These are phyloP conservation scores for Clarkia xantiana DNA, from an alignment of 345 rosid species.

Conservation along the genomic window DNA sequence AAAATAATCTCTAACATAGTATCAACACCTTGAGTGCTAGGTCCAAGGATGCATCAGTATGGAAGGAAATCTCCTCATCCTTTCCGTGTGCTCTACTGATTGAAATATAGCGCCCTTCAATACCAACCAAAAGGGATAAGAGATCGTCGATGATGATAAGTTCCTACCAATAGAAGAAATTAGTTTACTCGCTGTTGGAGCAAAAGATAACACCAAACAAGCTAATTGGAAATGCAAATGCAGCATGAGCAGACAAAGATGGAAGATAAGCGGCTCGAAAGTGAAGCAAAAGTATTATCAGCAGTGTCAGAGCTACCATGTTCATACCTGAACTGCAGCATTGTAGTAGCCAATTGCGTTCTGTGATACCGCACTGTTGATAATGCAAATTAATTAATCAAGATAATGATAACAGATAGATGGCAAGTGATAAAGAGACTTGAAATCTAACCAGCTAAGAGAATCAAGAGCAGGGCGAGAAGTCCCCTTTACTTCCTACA, in stretches of 20 bases:
- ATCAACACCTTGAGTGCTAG: constrained; percentile 70
- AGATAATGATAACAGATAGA: not conserved
- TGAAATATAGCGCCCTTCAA: constrained; percentile 83
- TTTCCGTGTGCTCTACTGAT: constrained; percentile 48
- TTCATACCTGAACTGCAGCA: constrained; percentile 56
- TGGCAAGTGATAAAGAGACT: not conserved
- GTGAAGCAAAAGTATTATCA: too few relatives aligned
- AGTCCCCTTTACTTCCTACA: constrained; percentile 48
- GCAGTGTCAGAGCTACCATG: not conserved
- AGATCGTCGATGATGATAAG: constrained; percentile 85
- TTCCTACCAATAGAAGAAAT: constrained; percentile 37
- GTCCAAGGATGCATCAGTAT: constrained; percentile 83
- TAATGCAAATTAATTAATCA: not conserved
- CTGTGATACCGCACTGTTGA: constrained; percentile 37
- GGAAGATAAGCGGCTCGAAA: too few relatives aligned
- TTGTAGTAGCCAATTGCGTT: constrained; percentile 67
- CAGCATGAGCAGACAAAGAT: not conserved
- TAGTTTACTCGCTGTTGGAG: not conserved
- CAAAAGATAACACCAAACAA: not conserved
- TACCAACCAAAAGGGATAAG: constrained; percentile 79
- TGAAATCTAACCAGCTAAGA: constrained; percentile 22
- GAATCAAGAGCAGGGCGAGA: constrained; percentile 42
- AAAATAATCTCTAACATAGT: constrained; percentile 1
- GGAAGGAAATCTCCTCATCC: constrained; percentile 50
- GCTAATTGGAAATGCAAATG: not conserved